Evolutionary conservation across 2,329 filamentous ascomycete species (phyloP), one percentile per base, ranked within the genome.

Genomic region (Sporothrix variecibatus): DNA sequence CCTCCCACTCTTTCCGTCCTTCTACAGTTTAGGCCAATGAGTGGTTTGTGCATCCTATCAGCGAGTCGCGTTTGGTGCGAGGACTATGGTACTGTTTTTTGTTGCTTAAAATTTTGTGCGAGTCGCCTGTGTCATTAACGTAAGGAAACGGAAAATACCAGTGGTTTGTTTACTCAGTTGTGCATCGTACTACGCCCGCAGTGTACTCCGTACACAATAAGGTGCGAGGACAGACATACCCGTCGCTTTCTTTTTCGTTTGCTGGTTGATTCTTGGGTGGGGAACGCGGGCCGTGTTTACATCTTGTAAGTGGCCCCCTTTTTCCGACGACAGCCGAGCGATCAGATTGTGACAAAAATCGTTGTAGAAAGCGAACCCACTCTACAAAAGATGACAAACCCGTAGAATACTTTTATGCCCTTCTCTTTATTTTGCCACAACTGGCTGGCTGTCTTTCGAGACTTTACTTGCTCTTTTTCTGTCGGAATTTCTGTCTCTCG

Each of bases 271-370:
- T 31, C 20, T 20, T 26, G 26, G 31, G 60, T 23, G 60, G 60
- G 60, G 60, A n/a, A 34, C 34, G 4, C 60, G n/a, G 20, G n/a
- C 60, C 34, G 60, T 65, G 60, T 65, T 65, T 65, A 65, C 60
- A 43, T 17, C 28, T 60, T 20, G 26, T 20, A 60, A 34, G 17
- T 60, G 15, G 15, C 23, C 28, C 56, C 56, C 28, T n/a, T 60
- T 60, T 60, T 20, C 26, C 28, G 17, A 28, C 9, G 15, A 3
- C 56, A 34, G 15, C 56, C 26, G 28, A 9, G 28, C 28, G 28
- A 60, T 60, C 23, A 26, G 23, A 12, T 56, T 56, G 51, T 56
- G 51, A 11, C 6, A 28, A 31, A 31, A 58, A 15, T 9, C 7
- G 53, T 34, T 34, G 34, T 34, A 34, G 34, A 34, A 8, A 34